Percentiles rank a stretch among this genome's conserved stretches.
These are phyloP conservation scores for Populus hybrid DNA, from an alignment of 441 rosid genomes.

Conservation along the genomic window DNA sequence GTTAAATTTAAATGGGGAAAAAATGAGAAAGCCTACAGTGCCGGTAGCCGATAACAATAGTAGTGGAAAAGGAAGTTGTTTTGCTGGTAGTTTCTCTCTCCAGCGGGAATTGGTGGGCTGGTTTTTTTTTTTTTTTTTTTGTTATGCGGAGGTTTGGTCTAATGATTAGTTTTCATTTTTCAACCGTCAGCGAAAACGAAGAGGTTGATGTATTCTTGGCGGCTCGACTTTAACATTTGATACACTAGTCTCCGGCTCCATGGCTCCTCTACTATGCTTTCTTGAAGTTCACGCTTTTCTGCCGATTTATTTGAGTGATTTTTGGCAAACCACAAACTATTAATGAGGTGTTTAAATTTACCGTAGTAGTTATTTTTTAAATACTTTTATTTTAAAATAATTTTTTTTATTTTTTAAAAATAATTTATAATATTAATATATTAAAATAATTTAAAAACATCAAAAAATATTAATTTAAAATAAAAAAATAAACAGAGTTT, in stretches of 20 bases:
- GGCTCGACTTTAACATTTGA: conserved; percentile 14
- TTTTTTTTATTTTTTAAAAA: no score
- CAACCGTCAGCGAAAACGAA: conserved; percentile 49
- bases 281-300: no score
- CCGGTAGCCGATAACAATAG: conserved; percentile 28
- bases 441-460: no score
- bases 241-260: neutral
- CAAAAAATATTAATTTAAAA: no score
- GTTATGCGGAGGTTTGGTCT: conserved; percentile 39
- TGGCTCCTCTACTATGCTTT: neutral
- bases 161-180: conserved; percentile 50
- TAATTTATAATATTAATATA: no score
- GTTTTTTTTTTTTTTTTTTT: conserved; percentile 3
- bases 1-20: no score
- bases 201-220: conserved; percentile 21
- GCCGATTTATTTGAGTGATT: no score
- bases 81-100: neutral
- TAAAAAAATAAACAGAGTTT: no score
- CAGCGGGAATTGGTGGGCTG: conserved; percentile 21
- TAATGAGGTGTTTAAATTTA: no score
- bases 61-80: neutral
- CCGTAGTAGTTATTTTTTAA: no score
- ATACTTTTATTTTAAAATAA: no score
- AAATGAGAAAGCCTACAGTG: neutral
- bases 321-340: no score